A percentile compares a stretch with the other conserved stretches of the same genome.
phyloP scores from a whole-genome alignment of 352 stramenopile genomes.

The Phytopythium delawarense region DNA sequence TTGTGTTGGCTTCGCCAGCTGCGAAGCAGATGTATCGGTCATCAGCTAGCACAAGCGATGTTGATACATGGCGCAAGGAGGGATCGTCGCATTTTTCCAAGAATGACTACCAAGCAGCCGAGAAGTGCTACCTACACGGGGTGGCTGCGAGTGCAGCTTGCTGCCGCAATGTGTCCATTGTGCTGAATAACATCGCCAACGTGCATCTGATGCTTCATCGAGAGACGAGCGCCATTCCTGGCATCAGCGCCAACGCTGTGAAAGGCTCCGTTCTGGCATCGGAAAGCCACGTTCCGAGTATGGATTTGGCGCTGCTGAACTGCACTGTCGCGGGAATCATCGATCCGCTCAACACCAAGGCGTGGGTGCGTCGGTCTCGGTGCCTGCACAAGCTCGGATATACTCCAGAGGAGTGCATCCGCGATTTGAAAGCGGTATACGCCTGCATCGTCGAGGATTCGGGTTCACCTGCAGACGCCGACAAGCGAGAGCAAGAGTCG shows the following conservation, averaged over 20 bases:
- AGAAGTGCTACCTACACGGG: constrained; percentile 14
- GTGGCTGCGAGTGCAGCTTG: constrained; percentile 4
- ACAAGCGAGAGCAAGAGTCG: constrained; percentile 9
- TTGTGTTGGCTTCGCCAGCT: no score
- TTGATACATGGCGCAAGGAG: constrained; percentile 12
- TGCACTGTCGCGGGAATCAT: constrained; percentile 23
- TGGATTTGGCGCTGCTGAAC: constrained; percentile 16
- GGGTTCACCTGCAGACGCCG: background rate
- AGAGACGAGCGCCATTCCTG: background rate
- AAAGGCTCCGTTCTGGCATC: background rate
- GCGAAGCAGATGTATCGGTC: background rate
- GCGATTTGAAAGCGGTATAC: constrained; percentile 9
- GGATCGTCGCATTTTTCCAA: constrained; percentile 12
- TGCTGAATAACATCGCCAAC: constrained; percentile 26
- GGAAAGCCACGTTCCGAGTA: background rate
- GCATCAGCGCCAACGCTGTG: background rate
- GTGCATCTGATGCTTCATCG: constrained; percentile 11
- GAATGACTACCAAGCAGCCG: constrained; percentile 7
- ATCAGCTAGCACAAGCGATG: background rate
- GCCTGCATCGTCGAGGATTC: constrained; percentile 1
- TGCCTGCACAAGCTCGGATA: constrained; percentile 17
- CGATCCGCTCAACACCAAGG: constrained; percentile 21
- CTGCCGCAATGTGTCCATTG: constrained; percentile 8
- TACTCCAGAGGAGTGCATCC: constrained; percentile 2
- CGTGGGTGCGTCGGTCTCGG: constrained; percentile 18